A percentile compares a stretch with the other conserved stretches of the same genome.
Conservation (phyloP, 2,329 filamentous ascomycete genomes). For the Plenodomus biglobosus region DNA sequence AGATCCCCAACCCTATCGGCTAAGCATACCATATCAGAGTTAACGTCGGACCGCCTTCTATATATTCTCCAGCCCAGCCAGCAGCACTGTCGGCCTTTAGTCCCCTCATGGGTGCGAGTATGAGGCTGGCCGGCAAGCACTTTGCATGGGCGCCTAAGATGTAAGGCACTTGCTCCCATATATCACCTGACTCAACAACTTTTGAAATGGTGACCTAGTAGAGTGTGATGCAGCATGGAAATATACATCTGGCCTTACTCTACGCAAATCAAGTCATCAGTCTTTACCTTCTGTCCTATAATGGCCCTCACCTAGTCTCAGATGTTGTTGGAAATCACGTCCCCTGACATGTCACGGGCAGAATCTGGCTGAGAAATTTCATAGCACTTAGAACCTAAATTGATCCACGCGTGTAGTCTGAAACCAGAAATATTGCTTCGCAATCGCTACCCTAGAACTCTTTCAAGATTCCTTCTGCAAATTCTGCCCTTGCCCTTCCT, state of each 20-base stretch:
- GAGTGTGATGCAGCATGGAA: background rate
- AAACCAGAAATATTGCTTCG: too few species aligned
- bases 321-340: too few species aligned
- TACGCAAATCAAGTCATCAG: background rate
- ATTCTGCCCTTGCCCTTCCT: background rate
- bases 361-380: too few species aligned
- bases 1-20: too few species aligned
- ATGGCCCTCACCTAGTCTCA: too few species aligned
- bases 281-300: too few species aligned
- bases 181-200: background rate
- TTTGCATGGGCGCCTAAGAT: background rate
- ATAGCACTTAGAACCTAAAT: too few species aligned
- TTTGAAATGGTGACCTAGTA: background rate
- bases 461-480: background rate
- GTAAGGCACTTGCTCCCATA: background rate
- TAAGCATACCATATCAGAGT: too few species aligned
- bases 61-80: background rate
- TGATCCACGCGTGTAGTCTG: too few species aligned
- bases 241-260: background rate
- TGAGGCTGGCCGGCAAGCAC: too few species aligned
- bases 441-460: too few species aligned
- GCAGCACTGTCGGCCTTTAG: background rate
- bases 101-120: background rate
- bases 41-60: background rate
- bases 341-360: too few species aligned